Evolutionary conservation across 83 land plant species (phyloP).

Genomic region (Larix sibirica): DNA sequence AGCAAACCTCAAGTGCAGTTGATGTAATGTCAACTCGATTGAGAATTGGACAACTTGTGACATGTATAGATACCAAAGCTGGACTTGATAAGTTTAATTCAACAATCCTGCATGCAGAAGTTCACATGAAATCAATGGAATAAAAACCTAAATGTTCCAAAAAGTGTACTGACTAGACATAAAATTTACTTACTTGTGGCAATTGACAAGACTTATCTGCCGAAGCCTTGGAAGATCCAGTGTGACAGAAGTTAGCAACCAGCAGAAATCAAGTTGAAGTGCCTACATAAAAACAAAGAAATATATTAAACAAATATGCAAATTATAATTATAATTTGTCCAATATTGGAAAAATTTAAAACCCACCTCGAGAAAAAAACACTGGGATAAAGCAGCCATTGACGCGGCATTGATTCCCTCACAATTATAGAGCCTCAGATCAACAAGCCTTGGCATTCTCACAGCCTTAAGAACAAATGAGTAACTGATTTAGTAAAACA

Average conservation of each 20-base stretch:
- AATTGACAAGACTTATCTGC: slow-evolving; percentile 35
- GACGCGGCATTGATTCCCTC: slow-evolving; percentile 56
- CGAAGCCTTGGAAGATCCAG: slow-evolving; percentile 46
- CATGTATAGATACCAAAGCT: slow-evolving; percentile 26
- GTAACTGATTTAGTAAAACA: background rate
- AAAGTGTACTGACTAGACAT: background rate
- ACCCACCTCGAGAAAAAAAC: slow-evolving; percentile 45
- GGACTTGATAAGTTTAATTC: slow-evolving; percentile 53
- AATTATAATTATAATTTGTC: background rate
- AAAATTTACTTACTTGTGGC: slow-evolving; percentile 38
- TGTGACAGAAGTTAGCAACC: slow-evolving; percentile 42
- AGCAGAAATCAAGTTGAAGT: slow-evolving; percentile 45
- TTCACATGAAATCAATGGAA: background rate
- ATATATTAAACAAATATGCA: background rate
- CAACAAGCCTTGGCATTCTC: slow-evolving; percentile 42
- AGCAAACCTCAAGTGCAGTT: slow-evolving; percentile 34
- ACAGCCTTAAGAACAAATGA: slow-evolving; percentile 35
- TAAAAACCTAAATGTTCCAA: background rate
- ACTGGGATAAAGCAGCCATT: slow-evolving; percentile 55
- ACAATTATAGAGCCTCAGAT: slow-evolving; percentile 39
- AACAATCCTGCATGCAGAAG: slow-evolving; percentile 35
- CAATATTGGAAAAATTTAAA: background rate
- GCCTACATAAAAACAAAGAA: slow-evolving; percentile 21
- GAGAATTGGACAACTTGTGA: slow-evolving; percentile 37
- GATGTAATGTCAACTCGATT: slow-evolving; percentile 44